Base-by-base conservation (phyloP, 2,329 filamentous ascomycete species). In the Chaetomium globosum region DNA sequence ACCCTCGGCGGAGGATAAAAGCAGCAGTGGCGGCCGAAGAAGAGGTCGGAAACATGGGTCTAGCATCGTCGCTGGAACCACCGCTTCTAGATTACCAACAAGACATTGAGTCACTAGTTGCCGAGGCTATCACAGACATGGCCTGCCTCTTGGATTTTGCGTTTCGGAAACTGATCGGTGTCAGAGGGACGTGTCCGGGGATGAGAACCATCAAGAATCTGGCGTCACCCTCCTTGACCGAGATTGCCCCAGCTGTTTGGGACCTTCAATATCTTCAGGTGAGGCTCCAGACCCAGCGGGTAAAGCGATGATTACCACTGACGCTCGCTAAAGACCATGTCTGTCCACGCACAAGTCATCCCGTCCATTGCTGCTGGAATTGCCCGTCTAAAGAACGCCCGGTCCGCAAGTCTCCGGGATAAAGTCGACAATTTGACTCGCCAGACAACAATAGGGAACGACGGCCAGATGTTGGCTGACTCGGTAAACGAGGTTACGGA, bases 201-300 rank as follows among this genome's bases (percentile, higher is more conserved):
- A 49, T 64, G 66, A 63, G 63, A 66, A 62, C 39, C 62, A 26
- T 59, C 9, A 69, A 61, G 59, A 67, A 65, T 10, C 62, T 63
- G 19, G 31, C 62, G 9, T 57, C 59, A 21, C 70, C 71, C 1
- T 70, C 73, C 3, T 57, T 76, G 33, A 70, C 75, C 19, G 73
- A 74, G 13, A 61, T 77, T 60, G 75, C 75, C 4, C 75, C 75
- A 13, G 68, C 71, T 49, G 73, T 77, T 1, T 77, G 75, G 74
- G 75, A 77, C 57, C 69, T 72, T 16, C 69, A 67, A 10, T 76
- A 77, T 66, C 72, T 76, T 19, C 69, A 74, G 70, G 75, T 73
- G 59, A 66, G 67, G 43, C 10, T 6, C 3, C n/a, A 49, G 19
- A 30, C 59, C 63, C 53, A 33, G 59, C 16, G 62, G 39, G 16